phyloP scores from a whole-genome alignment of 2,329 filamentous ascomycete genomes.

The Penicillium sp. region DNA sequence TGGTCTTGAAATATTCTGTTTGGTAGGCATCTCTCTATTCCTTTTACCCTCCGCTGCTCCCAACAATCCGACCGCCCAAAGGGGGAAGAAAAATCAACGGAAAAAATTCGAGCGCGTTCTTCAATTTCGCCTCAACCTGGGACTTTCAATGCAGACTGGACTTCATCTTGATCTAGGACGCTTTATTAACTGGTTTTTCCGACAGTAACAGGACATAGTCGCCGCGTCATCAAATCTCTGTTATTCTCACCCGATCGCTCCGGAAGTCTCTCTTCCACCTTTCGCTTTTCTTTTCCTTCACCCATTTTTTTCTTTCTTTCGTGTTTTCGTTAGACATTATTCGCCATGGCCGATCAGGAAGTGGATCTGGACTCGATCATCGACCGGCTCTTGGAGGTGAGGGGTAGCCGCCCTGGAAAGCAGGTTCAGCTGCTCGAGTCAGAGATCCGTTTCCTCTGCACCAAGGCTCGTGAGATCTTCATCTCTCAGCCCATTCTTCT shows the following conservation, averaged over 20 bases:
- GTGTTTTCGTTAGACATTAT: slow-evolving; percentile 34
- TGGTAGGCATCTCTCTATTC: slow-evolving; percentile 24
- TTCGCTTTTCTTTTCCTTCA: slow-evolving; percentile 23
- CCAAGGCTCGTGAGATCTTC: slow-evolving; percentile 98
- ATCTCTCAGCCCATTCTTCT: slow-evolving; percentile 98
- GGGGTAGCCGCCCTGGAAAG: slow-evolving; percentile 96
- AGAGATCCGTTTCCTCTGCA: slow-evolving; percentile 96
- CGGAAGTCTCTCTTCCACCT: slow-evolving; percentile 31
- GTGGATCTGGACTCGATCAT: slow-evolving; percentile 99
- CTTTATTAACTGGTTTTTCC: slow-evolving; percentile 18
- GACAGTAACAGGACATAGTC: slow-evolving; percentile 30
- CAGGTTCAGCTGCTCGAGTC: slow-evolving; percentile 95
- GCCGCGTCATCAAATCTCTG: slow-evolving; percentile 33
- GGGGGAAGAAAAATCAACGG: slow-evolving; percentile 3
- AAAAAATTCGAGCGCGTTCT: slow-evolving; percentile 6
- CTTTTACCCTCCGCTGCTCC: background rate
- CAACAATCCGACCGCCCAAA: slow-evolving; percentile 1
- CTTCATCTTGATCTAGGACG: slow-evolving; percentile 9
- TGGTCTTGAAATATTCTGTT: slow-evolving; percentile 26
- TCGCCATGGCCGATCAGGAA: slow-evolving; percentile 73
- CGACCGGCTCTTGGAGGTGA: slow-evolving; percentile 93
- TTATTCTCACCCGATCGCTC: slow-evolving; percentile 25
- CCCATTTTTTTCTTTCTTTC: slow-evolving; percentile 23
- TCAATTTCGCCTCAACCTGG: background rate
- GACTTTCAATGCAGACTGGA: slow-evolving; percentile 13